These are phyloP conservation scores for Fusarium buxicola DNA, from an alignment of 2,329 filamentous ascomycete species.

Conservation along the genomic window DNA sequence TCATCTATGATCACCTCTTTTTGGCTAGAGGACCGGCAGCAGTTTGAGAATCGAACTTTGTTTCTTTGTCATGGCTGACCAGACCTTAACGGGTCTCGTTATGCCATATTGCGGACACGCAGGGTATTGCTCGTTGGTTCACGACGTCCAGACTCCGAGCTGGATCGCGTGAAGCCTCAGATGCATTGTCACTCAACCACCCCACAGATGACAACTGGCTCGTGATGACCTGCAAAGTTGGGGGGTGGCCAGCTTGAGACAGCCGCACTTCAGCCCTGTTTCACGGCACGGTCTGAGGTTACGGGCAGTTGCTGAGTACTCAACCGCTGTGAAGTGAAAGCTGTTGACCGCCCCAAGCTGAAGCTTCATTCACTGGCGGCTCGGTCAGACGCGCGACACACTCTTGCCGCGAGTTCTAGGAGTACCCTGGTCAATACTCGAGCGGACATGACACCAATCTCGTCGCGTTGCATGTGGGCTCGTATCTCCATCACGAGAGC, in stretches of 20 bases:
- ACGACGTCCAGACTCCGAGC: slow-evolving; percentile 1
- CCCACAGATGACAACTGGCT: slow-evolving; percentile 38
- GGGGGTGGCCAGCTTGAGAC: slow-evolving; percentile 22
- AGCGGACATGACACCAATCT: slow-evolving; percentile 30
- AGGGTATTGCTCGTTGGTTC: slow-evolving; percentile 11
- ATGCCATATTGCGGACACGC: slow-evolving; percentile 9
- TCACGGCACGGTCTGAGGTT: slow-evolving; percentile 13
- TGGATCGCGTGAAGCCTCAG: slow-evolving; percentile 21
- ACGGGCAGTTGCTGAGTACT: slow-evolving; percentile 27
- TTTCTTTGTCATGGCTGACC: slow-evolving; percentile 35
- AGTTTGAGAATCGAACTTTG: slow-evolving; percentile 9
- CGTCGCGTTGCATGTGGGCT: slow-evolving; percentile 16
- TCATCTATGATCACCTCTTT: slow-evolving; percentile 14
- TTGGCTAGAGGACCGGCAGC: slow-evolving; percentile 8
- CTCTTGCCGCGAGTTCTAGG: background rate
- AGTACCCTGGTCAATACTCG: slow-evolving; percentile 27
- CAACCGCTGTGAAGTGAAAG: background rate
- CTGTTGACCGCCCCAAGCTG: background rate
- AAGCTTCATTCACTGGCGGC: slow-evolving; percentile 6
- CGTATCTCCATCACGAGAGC: slow-evolving; percentile 26
- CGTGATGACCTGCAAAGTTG: slow-evolving; percentile 37
- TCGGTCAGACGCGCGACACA: slow-evolving; percentile 20
- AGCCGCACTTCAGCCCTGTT: slow-evolving; percentile 18
- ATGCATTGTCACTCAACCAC: slow-evolving; percentile 24
- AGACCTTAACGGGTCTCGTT: slow-evolving; percentile 1